These are phyloP conservation scores for Tephrocybe sp. DNA, from an alignment of 768 basidiomycete species.

Conservation along the genomic window DNA sequence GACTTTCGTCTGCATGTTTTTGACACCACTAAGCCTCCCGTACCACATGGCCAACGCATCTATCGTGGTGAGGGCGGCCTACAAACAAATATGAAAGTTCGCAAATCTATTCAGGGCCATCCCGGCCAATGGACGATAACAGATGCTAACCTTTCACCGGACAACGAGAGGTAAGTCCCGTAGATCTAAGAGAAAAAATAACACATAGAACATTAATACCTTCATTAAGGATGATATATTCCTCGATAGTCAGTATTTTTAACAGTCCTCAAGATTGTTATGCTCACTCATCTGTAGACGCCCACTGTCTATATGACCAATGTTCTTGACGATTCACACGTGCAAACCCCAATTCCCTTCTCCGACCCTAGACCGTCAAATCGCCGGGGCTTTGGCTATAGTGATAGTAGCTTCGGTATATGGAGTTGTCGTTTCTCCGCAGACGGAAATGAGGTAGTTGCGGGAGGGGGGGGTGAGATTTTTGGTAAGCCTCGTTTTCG, in stretches of 20 bases:
- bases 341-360: conserved; percentile 65
- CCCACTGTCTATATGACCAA: conserved; percentile 76
- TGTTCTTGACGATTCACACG: conserved; percentile 59
- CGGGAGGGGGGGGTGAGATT: conserved; percentile 83
- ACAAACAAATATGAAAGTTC: conserved; percentile 44
- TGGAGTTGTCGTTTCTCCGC: conserved; percentile 97
- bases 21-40: conserved; percentile 59
- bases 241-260: conserved; percentile 66
- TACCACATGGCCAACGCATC: no score
- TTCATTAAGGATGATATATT: conserved; percentile 79
- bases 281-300: conserved; percentile 43
- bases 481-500: conserved; percentile 47
- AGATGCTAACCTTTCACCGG: conserved; percentile 87
- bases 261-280: background rate
- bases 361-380: conserved; percentile 43
- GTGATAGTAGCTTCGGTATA: conserved; percentile 67
- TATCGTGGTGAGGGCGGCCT: no score
- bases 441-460: conserved; percentile 93
- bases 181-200: background rate
- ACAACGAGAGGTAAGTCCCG: conserved; percentile 71
- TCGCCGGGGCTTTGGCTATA: conserved; percentile 39
- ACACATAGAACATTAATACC: background rate
- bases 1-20: conserved; percentile 92
- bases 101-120: conserved; percentile 71
- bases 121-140: conserved; percentile 92